These are phyloP conservation scores for Solanum bulbocastanum DNA, from an alignment of 257 asterid species.

Conservation along the genomic window DNA sequence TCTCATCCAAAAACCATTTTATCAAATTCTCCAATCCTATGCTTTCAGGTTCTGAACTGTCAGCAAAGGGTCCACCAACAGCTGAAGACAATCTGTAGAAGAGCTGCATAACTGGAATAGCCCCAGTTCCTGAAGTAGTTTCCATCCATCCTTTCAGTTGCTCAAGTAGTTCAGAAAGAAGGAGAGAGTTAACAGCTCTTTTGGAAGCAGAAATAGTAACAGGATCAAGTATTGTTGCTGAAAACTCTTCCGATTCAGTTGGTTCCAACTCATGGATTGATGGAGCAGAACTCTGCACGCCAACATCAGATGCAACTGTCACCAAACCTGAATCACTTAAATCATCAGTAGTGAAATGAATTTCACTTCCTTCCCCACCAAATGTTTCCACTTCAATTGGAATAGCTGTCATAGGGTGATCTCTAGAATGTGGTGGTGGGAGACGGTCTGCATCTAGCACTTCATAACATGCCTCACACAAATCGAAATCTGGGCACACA, in stretches of 20 bases:
- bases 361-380: slow-evolving; percentile 76
- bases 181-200: slow-evolving; percentile 86
- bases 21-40: slow-evolving; percentile 77
- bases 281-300: slow-evolving; percentile 43
- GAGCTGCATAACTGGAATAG: slow-evolving; percentile 95
- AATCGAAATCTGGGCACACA: slow-evolving; percentile 96
- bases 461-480: slow-evolving; percentile 96
- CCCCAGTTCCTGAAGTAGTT: slow-evolving; percentile 74
- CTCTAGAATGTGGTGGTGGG: slow-evolving; percentile 94
- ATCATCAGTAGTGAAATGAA: slow-evolving; percentile 73
- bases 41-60: slow-evolving; percentile 54
- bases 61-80: slow-evolving; percentile 87
- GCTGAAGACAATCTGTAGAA: slow-evolving; percentile 91
- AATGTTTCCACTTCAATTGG: slow-evolving; percentile 89
- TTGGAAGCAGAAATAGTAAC: slow-evolving; percentile 93
- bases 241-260: slow-evolving; percentile 64
- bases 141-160: slow-evolving; percentile 96
- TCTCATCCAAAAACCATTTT: slow-evolving; percentile 86
- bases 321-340: slow-evolving; percentile 50
- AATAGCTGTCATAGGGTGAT: slow-evolving; percentile 92
- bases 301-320: slow-evolving; percentile 54
- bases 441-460: slow-evolving; percentile 86
- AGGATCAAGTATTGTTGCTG: slow-evolving; percentile 68
- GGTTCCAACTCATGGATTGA: slow-evolving; percentile 76
- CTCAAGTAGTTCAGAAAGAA: slow-evolving; percentile 91